Base-by-base conservation (phyloP, 192 early-diverging fungal genomes). In the Rhizophlyctis rosea region DNA sequence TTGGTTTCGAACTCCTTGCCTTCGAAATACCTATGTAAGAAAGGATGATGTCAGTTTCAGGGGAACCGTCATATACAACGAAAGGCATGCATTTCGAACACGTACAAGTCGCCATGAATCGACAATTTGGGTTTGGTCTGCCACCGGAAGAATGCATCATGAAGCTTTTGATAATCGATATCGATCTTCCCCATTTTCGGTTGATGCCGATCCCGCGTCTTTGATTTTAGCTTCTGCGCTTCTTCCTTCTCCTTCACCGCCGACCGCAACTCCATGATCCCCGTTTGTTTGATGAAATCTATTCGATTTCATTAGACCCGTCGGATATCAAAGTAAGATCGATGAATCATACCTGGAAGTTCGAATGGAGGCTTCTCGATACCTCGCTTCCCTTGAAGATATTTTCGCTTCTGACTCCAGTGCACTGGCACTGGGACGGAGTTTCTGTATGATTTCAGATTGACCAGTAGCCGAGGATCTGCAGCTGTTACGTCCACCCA, bases 131-230 rank as follows among this genome's bases (percentile, higher is more conserved):
- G 89, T 48, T 90, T 91, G 2, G 91, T 87, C 69, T 99, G 96
- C 74, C 89, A 95, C 59, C 89, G 74, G 80, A 98, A 99, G 66
- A 99, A 99, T 0, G 96, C 96, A 71, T 95, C 95, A 61, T 98
- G 93, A 35, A 99, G 76, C 57, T 95, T 95, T 65, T 96, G 92
- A 66, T 99, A 99, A 68, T 99, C 96, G 67, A 99, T 87, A 48
- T 93, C 93, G 30, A 98, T 74, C 70, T 91, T 92, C 59, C 94
- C 93, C 92, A 98, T 95, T 72, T 95, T 97, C 21, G 96, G 94
- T 56, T 91, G 90, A 11, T 88, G 79, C 21, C 90, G 73, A 62
- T 96, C 94, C 31, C 93, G 82, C 9, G 88, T 92, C 68, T 91
- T 94, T 16, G 82, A 75, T 71, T 95, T 95, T 9, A 92, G 74